Conservation (phyloP, 257 asterid species). For the Nicotiana attenuata region DNA sequence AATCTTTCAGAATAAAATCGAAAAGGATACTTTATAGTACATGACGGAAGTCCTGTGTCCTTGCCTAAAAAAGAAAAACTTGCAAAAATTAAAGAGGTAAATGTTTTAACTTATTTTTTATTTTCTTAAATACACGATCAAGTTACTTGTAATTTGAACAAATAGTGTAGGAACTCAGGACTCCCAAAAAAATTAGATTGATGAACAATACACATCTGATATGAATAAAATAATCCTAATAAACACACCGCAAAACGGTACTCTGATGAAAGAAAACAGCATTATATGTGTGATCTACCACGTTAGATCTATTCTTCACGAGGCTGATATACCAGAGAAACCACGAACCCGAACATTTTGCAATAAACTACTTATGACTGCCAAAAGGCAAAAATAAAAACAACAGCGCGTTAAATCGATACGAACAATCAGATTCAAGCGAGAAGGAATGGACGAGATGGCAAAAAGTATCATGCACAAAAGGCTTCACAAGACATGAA, state of each 20-base stretch:
- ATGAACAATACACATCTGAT: background rate
- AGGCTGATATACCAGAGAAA: background rate
- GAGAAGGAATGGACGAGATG: background rate
- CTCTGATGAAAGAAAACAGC: background rate
- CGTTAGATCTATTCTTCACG: constrained; percentile 24
- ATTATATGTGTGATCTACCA: constrained; percentile 10
- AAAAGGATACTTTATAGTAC: background rate
- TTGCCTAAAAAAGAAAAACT: background rate
- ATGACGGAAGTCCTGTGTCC: background rate
- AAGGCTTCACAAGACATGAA: too few relatives aligned
- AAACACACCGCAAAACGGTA: background rate
- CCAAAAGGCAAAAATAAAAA: background rate
- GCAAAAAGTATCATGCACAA: background rate
- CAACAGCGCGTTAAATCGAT: background rate
- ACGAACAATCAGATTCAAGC: background rate
- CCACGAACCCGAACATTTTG: background rate
- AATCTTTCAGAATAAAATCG: background rate
- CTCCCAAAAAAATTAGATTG: background rate
- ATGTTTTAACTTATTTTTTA: background rate
- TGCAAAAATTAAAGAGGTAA: background rate
- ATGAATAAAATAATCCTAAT: background rate
- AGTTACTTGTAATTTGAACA: background rate
- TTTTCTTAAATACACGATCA: background rate
- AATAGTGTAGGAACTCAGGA: background rate
- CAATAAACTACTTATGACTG: background rate